phyloP scores from a whole-genome alignment of 2,329 filamentous ascomycete species.

The Calonectria hawksworthii region DNA sequence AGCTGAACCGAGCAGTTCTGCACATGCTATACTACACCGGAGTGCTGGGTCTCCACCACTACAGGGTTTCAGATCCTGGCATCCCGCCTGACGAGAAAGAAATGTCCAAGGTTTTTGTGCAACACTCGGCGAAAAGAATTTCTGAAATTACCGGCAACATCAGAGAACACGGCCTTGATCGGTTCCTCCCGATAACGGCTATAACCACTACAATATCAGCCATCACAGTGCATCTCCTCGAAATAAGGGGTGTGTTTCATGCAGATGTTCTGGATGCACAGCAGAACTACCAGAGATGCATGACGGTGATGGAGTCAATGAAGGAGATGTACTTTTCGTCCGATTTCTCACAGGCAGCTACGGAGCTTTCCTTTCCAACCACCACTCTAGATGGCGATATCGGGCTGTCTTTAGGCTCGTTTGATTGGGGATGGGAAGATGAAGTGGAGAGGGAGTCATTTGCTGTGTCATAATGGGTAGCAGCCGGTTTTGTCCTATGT shows the following conservation, averaged over 20 bases:
- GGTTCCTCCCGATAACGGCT: neutral
- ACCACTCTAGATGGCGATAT: neutral
- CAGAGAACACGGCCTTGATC: neutral
- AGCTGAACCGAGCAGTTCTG: slow-evolving; percentile 83
- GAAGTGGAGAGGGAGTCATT: neutral
- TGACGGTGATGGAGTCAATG: slow-evolving; percentile 1
- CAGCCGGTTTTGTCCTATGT: neutral
- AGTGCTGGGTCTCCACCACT: slow-evolving; percentile 87
- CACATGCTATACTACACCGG: slow-evolving; percentile 95
- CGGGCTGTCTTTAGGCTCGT: neutral
- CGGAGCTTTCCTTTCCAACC: neutral
- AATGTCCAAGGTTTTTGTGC: slow-evolving; percentile 83
- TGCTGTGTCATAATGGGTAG: neutral
- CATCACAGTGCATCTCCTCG: neutral
- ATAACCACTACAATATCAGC: neutral
- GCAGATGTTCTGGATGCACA: neutral
- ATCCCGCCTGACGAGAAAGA: slow-evolving; percentile 77
- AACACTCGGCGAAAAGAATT: slow-evolving; percentile 85
- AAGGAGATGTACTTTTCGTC: slow-evolving; percentile 1
- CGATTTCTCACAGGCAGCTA: neutral
- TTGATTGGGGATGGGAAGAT: neutral
- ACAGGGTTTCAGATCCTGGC: slow-evolving; percentile 73
- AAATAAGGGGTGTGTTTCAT: neutral
- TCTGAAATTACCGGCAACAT: slow-evolving; percentile 57
- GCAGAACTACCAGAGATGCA: neutral